Evolutionary conservation across 1,284 basidiomycete genomes (phyloP), one percentile per base, ranked within the genome.

Genomic region (Ustilago shanxiensis): DNA sequence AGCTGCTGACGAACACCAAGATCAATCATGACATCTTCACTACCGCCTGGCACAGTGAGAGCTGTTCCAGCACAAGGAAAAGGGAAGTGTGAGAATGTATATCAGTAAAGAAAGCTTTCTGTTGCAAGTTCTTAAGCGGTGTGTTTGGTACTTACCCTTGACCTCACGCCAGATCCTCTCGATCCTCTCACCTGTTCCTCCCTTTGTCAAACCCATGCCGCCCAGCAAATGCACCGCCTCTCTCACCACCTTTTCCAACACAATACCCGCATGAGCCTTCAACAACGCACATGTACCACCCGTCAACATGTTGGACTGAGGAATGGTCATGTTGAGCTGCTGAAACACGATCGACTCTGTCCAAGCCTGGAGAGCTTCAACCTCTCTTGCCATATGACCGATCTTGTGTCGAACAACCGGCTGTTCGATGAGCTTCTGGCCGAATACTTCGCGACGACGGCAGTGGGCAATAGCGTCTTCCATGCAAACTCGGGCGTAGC

Each of bases 331-430:
- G 49, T 80, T 60, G 28, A 74, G 52, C 37, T 80, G 72, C 59
- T 79, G 72, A 64, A 79, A 83, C 16, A 81, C 61, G 35, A 77
- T 45, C 47, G 72, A 61, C 56, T 83, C 81, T 13, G 58, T 65
- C 75, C 74, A 83, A 31, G 80, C 78, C 35, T 81, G 79, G 18
- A 81, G 76, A 3, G 81, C 81, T 58, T 83, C 81, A 14, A 79
- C 71, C 57, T 83, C 73, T n/a, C 81, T 55, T 2, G 81, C 81
- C 77, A 81, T 81, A 65, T 83, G 65, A 13, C 77, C 81, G 39
- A 83, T 66, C 69, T 83, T 81, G 78, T 83, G 66, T 2, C 81
- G 72, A 9, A 83, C 81, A 11, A 83, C 81, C 26, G 81, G 78
- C 67, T 83, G 81, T 35, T 83, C 81, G 64, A 83, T 79, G 16